Base-by-base conservation (phyloP, 306 rosid genomes). In the Dalbergia cultrata region DNA sequence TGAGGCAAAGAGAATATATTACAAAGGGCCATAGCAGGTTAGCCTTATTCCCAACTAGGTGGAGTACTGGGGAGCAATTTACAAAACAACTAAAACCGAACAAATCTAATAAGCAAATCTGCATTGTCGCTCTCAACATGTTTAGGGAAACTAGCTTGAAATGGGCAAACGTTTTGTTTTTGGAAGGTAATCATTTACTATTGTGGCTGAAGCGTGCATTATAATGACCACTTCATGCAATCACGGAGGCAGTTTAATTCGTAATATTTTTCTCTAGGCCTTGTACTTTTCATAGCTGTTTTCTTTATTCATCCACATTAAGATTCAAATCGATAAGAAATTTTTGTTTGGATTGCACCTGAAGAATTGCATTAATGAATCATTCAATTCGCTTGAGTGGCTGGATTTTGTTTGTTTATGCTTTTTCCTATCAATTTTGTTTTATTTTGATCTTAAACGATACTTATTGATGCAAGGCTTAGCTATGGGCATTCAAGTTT, bases 401-500 rank as follows among this genome's bases (percentile, higher is more conserved):
- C 59, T 67, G 72, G 65, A 45, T 80, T 45, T 45, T 7, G 59
- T n/a, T 53, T 47, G 18, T 57, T 9, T 21, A 10, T 70, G 64
- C 84, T 49, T 70, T 76, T 59, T 7, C 62, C 47, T 69, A 44
- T 76, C 54, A 73, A 52, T 54, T 11, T 59, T 75, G 33, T 60
- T 47, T 16, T 53, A 53, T 53, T 47, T 47, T 10, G n/a, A 13
- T 16, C 79, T 75, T 33, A 54, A 67, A 71, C 57, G 74, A 69
- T 59, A n/a, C 86, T 86, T 66, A 81, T 60, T 47, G 97, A 91
- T 75, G 92, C 89, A 79, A 90, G 86, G 81, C 87, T 93, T 81
- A 87, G 92, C 85, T 93, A 92, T 50, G 99, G 98, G 35, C 90
- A 90, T 88, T 93, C 97, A 66, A 93, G 98, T 86, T 88, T 93